phyloP scores from a whole-genome alignment of 345 rosid species.

The Alliaria petiolata region DNA sequence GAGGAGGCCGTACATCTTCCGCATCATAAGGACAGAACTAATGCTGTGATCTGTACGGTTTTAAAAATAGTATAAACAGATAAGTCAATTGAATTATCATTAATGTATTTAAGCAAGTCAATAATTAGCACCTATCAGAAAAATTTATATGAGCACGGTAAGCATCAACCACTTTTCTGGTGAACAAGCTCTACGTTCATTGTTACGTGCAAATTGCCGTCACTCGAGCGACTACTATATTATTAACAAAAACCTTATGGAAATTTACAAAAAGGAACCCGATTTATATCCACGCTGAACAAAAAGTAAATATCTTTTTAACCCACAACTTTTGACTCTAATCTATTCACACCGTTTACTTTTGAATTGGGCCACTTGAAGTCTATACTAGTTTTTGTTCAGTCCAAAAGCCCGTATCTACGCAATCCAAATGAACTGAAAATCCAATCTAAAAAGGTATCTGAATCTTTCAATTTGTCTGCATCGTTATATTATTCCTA shows the following conservation, averaged over 20 bases:
- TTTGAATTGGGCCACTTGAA: conserved; percentile 14
- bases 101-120: conserved; percentile 2
- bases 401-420: conserved; percentile 3
- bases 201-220: conserved; percentile 11
- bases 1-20: conserved; percentile 9
- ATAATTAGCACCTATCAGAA: conserved; percentile 9
- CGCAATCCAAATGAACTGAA: neutral
- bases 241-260: neutral
- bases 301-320: conserved; percentile 10
- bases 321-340: conserved; percentile 27
- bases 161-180: conserved; percentile 18
- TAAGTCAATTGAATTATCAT: conserved; percentile 21
- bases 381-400: conserved; percentile 7
- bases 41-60: conserved; percentile 22
- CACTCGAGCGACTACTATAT: neutral
- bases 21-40: conserved; percentile 16
- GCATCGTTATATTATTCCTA: neutral
- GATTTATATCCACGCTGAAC: neutral
- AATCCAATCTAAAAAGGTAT: neutral
- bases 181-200: conserved; percentile 7
- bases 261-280: neutral
- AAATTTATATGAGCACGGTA: conserved; percentile 9
- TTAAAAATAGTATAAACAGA: neutral
- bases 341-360: conserved; percentile 24
- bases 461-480: conserved; percentile 3